Percentiles rank a stretch among this genome's conserved stretches.
Conservation (phyloP, 495 filamentous ascomycete species). For the Trichocladium uniseriatum region DNA sequence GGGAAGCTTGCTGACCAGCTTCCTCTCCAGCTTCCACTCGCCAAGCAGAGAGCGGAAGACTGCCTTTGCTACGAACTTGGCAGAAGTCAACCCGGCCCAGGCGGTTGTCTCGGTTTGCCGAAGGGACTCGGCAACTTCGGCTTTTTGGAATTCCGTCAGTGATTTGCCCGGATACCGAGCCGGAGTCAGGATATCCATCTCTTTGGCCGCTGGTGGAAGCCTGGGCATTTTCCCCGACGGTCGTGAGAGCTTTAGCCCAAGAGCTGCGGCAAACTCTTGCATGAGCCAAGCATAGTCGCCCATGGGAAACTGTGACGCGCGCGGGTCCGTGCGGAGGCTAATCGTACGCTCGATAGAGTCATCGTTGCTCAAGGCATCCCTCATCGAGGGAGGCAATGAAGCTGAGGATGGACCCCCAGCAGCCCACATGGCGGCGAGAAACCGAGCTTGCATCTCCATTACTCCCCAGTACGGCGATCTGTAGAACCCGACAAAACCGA, state of each 20-base stretch:
- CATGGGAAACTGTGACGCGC: slow-evolving; percentile 65
- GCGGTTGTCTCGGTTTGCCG: slow-evolving; percentile 26
- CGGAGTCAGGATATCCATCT: slow-evolving; percentile 39
- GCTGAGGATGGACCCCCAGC: slow-evolving; percentile 16
- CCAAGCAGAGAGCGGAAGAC: slow-evolving; percentile 70
- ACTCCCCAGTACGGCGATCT: slow-evolving; percentile 79
- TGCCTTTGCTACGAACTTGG: slow-evolving; percentile 47
- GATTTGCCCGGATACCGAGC: slow-evolving; percentile 29
- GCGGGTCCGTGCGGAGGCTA: slow-evolving; percentile 31
- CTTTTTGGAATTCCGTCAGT: slow-evolving; percentile 10
- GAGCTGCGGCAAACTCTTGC: slow-evolving; percentile 53
- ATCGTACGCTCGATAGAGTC: slow-evolving; percentile 37
- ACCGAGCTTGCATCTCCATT: slow-evolving; percentile 78
- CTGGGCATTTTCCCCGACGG: slow-evolving; percentile 18
- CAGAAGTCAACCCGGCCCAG: slow-evolving; percentile 26
- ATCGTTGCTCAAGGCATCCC: slow-evolving; percentile 29
- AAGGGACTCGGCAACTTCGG: slow-evolving; percentile 23
- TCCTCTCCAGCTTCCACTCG: slow-evolving; percentile 52
- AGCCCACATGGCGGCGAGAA: slow-evolving; percentile 43
- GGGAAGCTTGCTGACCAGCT: slow-evolving; percentile 35
- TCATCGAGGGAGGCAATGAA: slow-evolving; percentile 18
- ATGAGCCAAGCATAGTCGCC: slow-evolving; percentile 72
- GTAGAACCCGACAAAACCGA: slow-evolving; percentile 82
- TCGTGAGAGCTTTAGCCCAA: slow-evolving; percentile 35
- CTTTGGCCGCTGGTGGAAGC: slow-evolving; percentile 27